A percentile compares a stretch with the other conserved stretches of the same genome.
phyloP scores from a whole-genome alignment of 2,329 filamentous ascomycete species.

The Davidsoniella virescens region DNA sequence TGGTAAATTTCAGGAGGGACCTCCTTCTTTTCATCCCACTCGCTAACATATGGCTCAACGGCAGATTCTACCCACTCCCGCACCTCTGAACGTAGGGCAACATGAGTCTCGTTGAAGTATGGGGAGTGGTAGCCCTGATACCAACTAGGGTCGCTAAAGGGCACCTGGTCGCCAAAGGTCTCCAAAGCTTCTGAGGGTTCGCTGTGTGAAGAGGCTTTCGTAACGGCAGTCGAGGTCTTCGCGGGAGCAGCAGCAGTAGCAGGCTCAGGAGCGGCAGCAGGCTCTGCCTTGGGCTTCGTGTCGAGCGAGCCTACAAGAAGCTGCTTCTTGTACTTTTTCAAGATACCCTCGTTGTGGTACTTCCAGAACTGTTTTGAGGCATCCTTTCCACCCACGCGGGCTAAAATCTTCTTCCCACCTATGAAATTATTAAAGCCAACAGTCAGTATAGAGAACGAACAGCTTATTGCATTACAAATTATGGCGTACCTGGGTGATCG shows the following conservation, averaged over 20 bases:
- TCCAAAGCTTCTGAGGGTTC: conserved; percentile 44
- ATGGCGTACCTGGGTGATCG: conserved; percentile 56
- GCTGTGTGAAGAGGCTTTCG: conserved; percentile 21
- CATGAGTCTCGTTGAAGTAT: conserved; percentile 91
- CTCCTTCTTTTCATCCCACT: conserved; percentile 92
- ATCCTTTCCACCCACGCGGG: conserved; percentile 47
- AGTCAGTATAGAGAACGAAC: conserved; percentile 2
- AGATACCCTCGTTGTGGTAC: conserved; percentile 68
- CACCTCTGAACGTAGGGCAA: conserved; percentile 74
- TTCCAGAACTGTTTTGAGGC: conserved; percentile 55
- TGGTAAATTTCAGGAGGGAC: conserved; percentile 86
- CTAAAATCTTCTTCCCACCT: conserved; percentile 50
- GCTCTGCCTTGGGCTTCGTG: conserved; percentile 51
- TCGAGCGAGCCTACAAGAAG: conserved; percentile 78
- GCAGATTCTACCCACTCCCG: conserved; percentile 82
- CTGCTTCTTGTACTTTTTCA: conserved; percentile 70
- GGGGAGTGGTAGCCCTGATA: conserved; percentile 92
- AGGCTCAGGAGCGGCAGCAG: conserved; percentile 38
- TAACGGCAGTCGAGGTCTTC: conserved; percentile 16
- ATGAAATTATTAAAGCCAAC: conserved; percentile 3
- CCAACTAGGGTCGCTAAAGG: conserved; percentile 86
- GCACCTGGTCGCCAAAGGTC: conserved; percentile 69
- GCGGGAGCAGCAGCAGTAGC: conserved; percentile 22
- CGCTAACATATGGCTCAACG: conserved; percentile 78
- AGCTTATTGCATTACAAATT: background rate